Percentiles rank a stretch among this genome's conserved stretches.
These are phyloP conservation scores for Asclepias syriaca DNA, from an alignment of 257 asterid genomes.

Conservation along the genomic window DNA sequence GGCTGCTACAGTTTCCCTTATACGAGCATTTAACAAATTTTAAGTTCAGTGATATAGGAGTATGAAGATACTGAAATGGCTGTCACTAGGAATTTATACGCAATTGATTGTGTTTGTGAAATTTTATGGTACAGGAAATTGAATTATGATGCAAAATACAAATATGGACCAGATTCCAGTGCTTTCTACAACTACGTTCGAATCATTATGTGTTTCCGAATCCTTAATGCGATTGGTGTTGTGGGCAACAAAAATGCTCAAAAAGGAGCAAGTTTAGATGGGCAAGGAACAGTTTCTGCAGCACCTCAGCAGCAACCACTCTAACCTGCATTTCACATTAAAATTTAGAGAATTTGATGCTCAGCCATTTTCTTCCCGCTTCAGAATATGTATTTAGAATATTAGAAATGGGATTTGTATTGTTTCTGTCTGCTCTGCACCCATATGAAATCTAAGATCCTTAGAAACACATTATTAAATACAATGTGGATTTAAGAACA, in stretches of 20 bases:
- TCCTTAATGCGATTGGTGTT: not conserved
- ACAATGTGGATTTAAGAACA: no score
- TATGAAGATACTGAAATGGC: not conserved
- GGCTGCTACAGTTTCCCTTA: not conserved
- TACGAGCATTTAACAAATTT: not conserved
- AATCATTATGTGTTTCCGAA: not conserved
- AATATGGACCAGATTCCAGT: not conserved
- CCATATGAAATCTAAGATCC: no score
- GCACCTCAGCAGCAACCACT: conserved; percentile 22
- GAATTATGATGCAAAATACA: not conserved
- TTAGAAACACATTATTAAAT: no score
- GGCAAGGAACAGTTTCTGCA: conserved; percentile 6
- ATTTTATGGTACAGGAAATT: not conserved
- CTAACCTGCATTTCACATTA: conserved; percentile 18
- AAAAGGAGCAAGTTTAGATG: not conserved
- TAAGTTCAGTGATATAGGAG: not conserved
- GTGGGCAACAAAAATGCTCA: not conserved
- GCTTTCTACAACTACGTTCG: not conserved
- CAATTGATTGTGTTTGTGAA: not conserved
- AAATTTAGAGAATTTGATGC: not conserved
- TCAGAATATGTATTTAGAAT: no score
- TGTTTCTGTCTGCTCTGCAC: no score
- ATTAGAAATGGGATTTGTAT: no score
- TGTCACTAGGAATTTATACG: not conserved
- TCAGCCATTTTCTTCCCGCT: no score